phyloP scores from a whole-genome alignment of 2,329 filamentous ascomycete species.

The Huntiella savannae region DNA sequence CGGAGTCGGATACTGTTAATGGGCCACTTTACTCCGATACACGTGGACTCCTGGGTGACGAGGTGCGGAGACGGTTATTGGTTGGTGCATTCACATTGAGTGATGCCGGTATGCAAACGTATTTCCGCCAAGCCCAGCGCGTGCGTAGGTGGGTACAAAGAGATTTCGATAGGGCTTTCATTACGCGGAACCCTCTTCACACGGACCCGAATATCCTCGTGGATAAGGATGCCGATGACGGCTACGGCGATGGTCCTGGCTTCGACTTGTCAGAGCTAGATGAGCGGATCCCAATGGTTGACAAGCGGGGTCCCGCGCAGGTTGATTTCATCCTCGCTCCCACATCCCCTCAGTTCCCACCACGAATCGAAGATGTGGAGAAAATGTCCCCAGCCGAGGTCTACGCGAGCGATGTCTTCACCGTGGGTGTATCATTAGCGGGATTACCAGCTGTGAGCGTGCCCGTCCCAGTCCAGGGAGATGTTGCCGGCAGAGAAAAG shows the following conservation, averaged over 20 bases:
- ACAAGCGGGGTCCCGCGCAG: constrained; percentile 38
- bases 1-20: constrained; percentile 27
- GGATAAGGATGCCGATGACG: not conserved
- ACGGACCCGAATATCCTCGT: constrained; percentile 17
- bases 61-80: constrained; percentile 73
- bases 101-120: constrained; percentile 82
- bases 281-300: constrained; percentile 29
- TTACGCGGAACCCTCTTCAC: constrained; percentile 46
- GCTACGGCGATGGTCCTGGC: constrained; percentile 15
- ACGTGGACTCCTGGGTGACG: constrained; percentile 61
- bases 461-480: constrained; percentile 25
- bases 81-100: constrained; percentile 81
- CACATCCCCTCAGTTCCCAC: constrained; percentile 62
- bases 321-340: constrained; percentile 81
- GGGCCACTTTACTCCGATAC: constrained; percentile 59
- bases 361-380: constrained; percentile 37
- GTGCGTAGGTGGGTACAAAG: constrained; percentile 64
- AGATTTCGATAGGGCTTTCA: constrained; percentile 73
- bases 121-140: constrained; percentile 85
- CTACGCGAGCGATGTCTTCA: constrained; percentile 91
- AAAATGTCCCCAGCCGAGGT: constrained; percentile 41
- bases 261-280: constrained; percentile 43
- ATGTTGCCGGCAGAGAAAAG: constrained; percentile 16
- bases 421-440: constrained; percentile 81
- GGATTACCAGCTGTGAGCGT: constrained; percentile 78